Evolutionary conservation across 192 early-diverging fungal genomes (phyloP).

Genomic region (Gamsiella multidivaricata): DNA sequence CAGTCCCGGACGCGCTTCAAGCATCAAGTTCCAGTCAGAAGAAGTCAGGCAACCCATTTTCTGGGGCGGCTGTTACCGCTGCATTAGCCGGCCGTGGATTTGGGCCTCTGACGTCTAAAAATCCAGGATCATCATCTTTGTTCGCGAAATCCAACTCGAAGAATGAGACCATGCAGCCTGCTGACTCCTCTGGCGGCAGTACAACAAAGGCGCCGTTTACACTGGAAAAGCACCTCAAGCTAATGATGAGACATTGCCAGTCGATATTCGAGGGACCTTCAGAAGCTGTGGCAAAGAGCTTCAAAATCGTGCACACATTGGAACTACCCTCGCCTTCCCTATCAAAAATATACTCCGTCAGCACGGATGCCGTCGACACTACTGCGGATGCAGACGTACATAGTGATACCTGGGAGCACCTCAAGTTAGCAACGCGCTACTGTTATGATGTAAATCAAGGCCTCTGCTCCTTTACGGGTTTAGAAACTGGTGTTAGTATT

Average conservation of each 20-base stretch:
- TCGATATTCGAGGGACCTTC: constrained; percentile 26
- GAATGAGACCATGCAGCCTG: background rate
- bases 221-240: constrained; percentile 15
- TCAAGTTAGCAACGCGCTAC: constrained; percentile 28
- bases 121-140: background rate
- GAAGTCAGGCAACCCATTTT: constrained; percentile 21
- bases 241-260: constrained; percentile 17
- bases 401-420: no score
- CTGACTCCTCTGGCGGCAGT: no score
- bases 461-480: background rate
- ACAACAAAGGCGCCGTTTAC: background rate
- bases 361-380: background rate
- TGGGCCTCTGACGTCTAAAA: background rate
- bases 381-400: background rate
- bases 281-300: constrained; percentile 14
- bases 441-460: constrained; percentile 27
- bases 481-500: background rate
- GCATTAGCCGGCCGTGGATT: constrained; percentile 17
- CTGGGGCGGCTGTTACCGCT: constrained; percentile 6
- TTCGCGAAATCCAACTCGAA: constrained; percentile 9
- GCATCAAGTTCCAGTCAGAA: background rate
- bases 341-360: background rate
- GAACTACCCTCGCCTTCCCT: background rate
- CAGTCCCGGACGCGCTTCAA: background rate
- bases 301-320: constrained; percentile 14